Conservation (phyloP, 2,329 filamentous ascomycete species). For the Exutisphaerella laricina region DNA sequence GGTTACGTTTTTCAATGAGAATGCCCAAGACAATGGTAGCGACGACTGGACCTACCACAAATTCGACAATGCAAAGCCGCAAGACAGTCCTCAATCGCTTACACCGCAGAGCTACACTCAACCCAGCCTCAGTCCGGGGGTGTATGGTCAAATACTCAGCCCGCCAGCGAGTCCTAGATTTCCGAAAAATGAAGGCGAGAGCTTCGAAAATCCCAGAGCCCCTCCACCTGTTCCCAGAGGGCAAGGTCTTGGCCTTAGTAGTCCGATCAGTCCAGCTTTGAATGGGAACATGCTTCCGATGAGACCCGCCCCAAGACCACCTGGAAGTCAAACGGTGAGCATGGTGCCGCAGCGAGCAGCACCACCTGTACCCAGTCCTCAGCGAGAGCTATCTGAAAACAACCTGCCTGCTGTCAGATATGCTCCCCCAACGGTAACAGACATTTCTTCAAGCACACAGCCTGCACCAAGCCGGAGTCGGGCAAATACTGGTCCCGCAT, state of each 20-base stretch:
- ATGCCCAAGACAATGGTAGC: constrained; percentile 64
- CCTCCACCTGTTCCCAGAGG: constrained; percentile 76
- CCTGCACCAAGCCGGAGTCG: constrained; percentile 37
- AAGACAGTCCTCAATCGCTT: constrained; percentile 40
- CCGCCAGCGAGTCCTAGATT: constrained; percentile 81
- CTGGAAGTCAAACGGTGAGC: constrained; percentile 44
- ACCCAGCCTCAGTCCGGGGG: constrained; percentile 32
- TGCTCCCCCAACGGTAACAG: constrained; percentile 38
- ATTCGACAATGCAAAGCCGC: constrained; percentile 76
- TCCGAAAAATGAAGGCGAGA: constrained; percentile 82
- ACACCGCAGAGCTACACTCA: constrained; percentile 21
- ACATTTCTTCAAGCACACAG: constrained; percentile 31
- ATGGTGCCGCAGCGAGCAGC: constrained; percentile 42
- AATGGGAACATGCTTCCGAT: constrained; percentile 62
- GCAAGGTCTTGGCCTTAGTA: constrained; percentile 40
- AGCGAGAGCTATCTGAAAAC: constrained; percentile 31
- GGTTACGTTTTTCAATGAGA: constrained; percentile 95
- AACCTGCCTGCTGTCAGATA: constrained; percentile 41
- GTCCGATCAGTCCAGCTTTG: constrained; percentile 36
- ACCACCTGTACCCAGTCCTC: constrained; percentile 45
- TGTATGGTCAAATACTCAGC: constrained; percentile 60
- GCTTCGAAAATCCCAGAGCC: constrained; percentile 93
- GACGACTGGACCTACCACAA: constrained; percentile 94
- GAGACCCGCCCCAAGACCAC: constrained; percentile 79
- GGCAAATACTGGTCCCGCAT: constrained; percentile 41